phyloP scores from a whole-genome alignment of 495 filamentous ascomycete species.

The Penicillium robsamsonii region DNA sequence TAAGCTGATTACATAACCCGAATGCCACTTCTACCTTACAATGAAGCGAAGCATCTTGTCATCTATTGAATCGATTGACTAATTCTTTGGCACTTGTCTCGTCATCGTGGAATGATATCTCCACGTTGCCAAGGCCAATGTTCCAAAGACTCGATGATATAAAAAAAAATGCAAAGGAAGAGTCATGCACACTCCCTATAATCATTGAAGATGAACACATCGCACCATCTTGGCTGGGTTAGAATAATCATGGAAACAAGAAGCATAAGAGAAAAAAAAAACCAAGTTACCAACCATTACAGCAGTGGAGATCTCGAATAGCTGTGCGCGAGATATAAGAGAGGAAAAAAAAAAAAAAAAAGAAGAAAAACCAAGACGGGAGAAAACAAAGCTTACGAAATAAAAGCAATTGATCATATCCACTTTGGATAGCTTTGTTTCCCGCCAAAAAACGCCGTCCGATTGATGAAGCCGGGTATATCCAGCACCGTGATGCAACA shows the following conservation, averaged over 20 bases:
- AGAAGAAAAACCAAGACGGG: constrained; percentile 8
- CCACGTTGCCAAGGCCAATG: constrained; percentile 6
- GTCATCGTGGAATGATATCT: constrained; percentile 9
- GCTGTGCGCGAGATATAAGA: constrained; percentile 9
- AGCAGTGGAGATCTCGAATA: constrained; percentile 27
- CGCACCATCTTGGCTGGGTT: background rate
- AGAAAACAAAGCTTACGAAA: constrained; percentile 17
- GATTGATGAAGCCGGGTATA: constrained; percentile 53
- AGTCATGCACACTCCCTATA: constrained; percentile 4
- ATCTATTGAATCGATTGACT: constrained; percentile 27
- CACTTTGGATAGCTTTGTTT: constrained; percentile 30
- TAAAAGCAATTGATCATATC: constrained; percentile 30
- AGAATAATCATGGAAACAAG: constrained; percentile 3
- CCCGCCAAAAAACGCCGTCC: constrained; percentile 44
- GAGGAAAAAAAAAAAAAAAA: constrained; percentile 16
- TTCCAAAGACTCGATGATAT: constrained; percentile 1
- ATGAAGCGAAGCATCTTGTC: constrained; percentile 3
- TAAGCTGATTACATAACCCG: background rate
- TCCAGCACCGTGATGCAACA: constrained; percentile 56
- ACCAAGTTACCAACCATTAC: constrained; percentile 27
- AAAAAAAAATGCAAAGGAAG: constrained; percentile 14
- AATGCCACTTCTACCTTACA: background rate
- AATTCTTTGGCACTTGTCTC: constrained; percentile 1
- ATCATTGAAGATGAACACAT: constrained; percentile 11
- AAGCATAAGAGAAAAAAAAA: constrained; percentile 8